Evolutionary conservation across 345 rosid species (phyloP).

Genomic region (Euphorbia peplus): DNA sequence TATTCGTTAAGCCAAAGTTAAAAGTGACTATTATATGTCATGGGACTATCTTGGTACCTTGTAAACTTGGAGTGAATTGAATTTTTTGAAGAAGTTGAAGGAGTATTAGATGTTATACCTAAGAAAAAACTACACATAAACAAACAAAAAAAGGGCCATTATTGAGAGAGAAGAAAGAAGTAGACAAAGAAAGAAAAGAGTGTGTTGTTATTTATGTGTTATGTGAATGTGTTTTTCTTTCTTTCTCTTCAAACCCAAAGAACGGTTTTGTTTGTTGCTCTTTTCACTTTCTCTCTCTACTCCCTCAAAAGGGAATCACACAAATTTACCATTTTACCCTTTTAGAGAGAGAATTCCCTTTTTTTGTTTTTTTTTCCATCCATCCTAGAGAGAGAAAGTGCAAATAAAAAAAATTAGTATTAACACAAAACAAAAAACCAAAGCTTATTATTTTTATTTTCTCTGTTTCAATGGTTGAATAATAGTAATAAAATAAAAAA

Average conservation of each 20-base stretch:
- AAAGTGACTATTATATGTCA: too few species aligned
- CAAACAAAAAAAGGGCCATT: constrained; percentile 4
- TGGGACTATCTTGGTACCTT: too few species aligned
- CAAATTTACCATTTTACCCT: constrained; percentile 34
- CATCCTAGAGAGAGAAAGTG: constrained; percentile 25
- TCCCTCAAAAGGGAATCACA: background rate
- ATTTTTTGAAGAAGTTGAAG: too few species aligned
- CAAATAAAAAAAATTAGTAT: too few species aligned
- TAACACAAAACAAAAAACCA: constrained; percentile 11
- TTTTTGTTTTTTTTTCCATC: background rate
- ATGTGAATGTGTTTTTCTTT: background rate
- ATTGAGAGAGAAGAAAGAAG: background rate
- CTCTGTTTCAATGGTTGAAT: constrained; percentile 35
- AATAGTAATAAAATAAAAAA: too few species aligned
- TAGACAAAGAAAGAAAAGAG: background rate
- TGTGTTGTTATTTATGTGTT: background rate
- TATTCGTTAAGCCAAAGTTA: too few species aligned
- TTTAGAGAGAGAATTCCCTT: constrained; percentile 25
- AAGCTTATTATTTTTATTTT: too few species aligned
- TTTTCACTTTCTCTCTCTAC: background rate
- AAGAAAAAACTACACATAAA: background rate
- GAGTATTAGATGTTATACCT: too few species aligned
- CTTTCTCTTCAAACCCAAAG: background rate
- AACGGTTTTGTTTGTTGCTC: constrained; percentile 14
- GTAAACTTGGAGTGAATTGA: too few species aligned